A percentile compares a stretch with the other conserved stretches of the same genome.
These are phyloP conservation scores for Tolypocladium amazonense DNA, from an alignment of 2,329 filamentous ascomycete genomes.

Conservation along the genomic window DNA sequence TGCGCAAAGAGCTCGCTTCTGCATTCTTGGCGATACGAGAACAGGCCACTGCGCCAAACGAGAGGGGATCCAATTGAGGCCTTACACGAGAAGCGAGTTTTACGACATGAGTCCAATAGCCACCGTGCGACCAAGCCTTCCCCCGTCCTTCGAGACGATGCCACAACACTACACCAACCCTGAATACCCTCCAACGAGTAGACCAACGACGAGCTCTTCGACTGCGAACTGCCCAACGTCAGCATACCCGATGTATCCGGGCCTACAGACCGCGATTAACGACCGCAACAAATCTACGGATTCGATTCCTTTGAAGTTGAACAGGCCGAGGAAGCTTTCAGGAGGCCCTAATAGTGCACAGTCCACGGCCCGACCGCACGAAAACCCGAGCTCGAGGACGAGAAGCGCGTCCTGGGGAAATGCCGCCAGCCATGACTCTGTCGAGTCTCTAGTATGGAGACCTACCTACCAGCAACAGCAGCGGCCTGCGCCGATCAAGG, in stretches of 20 bases:
- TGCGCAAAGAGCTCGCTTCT: neutral
- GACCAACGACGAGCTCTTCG: slow-evolving; percentile 2
- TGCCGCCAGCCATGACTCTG: slow-evolving; percentile 29
- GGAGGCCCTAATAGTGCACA: neutral
- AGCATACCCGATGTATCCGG: slow-evolving; percentile 19
- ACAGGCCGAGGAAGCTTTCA: slow-evolving; percentile 26
- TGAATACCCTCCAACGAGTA: slow-evolving; percentile 1
- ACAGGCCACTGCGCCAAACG: neutral
- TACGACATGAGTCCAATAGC: slow-evolving; percentile 9
- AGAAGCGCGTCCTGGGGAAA: slow-evolving; percentile 22
- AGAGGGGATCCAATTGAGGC: neutral
- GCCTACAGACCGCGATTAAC: slow-evolving; percentile 16
- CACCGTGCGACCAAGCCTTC: slow-evolving; percentile 5
- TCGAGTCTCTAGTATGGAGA: slow-evolving; percentile 16
- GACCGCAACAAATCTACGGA: slow-evolving; percentile 11
- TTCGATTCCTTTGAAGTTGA: slow-evolving; percentile 15
- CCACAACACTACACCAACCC: slow-evolving; percentile 5
- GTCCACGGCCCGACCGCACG: slow-evolving; percentile 5
- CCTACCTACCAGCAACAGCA: slow-evolving; percentile 3
- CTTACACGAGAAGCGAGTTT: neutral
- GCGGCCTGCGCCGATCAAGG: slow-evolving; percentile 1
- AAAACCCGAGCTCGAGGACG: slow-evolving; percentile 14
- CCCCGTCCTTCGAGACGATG: slow-evolving; percentile 6
- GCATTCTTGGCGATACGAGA: neutral
- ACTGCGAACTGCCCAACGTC: slow-evolving; percentile 10